These are phyloP conservation scores for Solanum etuberosum DNA, from an alignment of 257 asterid species.

Conservation along the genomic window DNA sequence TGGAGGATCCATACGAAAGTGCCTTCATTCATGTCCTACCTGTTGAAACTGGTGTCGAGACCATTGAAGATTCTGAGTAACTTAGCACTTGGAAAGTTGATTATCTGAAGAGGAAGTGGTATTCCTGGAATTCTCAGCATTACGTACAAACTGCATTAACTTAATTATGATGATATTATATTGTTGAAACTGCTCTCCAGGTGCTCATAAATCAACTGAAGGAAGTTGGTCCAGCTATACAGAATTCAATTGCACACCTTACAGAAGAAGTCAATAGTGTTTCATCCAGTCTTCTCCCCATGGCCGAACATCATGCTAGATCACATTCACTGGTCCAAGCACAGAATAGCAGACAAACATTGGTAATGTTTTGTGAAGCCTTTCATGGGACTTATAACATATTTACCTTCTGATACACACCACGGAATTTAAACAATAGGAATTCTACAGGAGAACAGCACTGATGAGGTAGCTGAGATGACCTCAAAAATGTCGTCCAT, in stretches of 20 bases:
- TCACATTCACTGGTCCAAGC: slow-evolving; percentile 67
- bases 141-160: background rate
- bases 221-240: slow-evolving; percentile 93
- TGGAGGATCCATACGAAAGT: background rate
- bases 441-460: slow-evolving; percentile 49
- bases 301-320: slow-evolving; percentile 32
- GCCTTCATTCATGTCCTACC: background rate
- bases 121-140: background rate
- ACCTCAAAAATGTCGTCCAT: slow-evolving; percentile 64
- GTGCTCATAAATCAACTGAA: slow-evolving; percentile 93
- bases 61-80: background rate
- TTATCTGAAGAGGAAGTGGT: background rate
- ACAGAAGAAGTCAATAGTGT: slow-evolving; percentile 74
- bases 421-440: background rate
- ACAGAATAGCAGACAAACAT: slow-evolving; percentile 60
- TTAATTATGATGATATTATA: background rate
- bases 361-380: slow-evolving; percentile 32
- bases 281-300: slow-evolving; percentile 60
- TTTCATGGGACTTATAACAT: background rate
- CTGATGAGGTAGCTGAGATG: slow-evolving; percentile 61
- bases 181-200: slow-evolving; percentile 28
- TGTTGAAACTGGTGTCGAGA: background rate
- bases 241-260: slow-evolving; percentile 75
- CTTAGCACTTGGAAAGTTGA: background rate
- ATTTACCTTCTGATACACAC: background rate